Conservation (phyloP, 441 rosid genomes). For the Brassica hybrid region DNA sequence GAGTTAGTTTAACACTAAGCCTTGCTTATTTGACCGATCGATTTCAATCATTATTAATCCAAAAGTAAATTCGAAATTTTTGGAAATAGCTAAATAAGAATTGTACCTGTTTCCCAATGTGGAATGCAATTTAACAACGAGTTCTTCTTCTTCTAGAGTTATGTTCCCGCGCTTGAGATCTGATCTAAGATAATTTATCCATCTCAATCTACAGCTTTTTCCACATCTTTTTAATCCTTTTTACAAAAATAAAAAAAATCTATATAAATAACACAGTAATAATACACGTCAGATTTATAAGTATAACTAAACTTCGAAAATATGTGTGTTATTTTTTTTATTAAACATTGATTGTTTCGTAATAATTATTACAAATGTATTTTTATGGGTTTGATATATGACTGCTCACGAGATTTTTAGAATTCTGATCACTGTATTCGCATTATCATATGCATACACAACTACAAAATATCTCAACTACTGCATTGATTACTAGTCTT, state of each 20-base stretch:
- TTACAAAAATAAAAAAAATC: not conserved
- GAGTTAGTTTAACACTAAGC: not conserved
- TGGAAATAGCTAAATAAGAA: too few relatives aligned
- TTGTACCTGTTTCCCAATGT: conserved; percentile 38
- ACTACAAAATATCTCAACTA: not conserved
- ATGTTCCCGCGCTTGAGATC: conserved; percentile 36
- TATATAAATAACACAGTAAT: not conserved
- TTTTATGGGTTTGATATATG: conserved; percentile 9
- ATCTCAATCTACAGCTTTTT: conserved; percentile 40
- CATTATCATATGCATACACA: conserved; percentile 17
- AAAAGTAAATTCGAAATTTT: too few relatives aligned
- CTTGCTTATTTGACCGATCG: conserved; percentile 3
- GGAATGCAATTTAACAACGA: conserved; percentile 36
- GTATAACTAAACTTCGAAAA: not conserved
- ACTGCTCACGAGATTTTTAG: not conserved
- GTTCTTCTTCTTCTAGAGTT: conserved; percentile 30
- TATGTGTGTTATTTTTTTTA: not conserved
- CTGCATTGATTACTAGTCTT: conserved; percentile 16
- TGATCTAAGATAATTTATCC: conserved; percentile 37
- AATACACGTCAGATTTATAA: not conserved
- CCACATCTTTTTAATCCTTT: conserved; percentile 40
- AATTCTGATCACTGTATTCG: not conserved
- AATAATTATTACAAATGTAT: not conserved
- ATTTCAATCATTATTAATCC: too few relatives aligned
- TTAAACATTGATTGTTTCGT: not conserved